phyloP scores from a whole-genome alignment of 2,329 filamentous ascomycete species.

The Davidsoniella australis region DNA sequence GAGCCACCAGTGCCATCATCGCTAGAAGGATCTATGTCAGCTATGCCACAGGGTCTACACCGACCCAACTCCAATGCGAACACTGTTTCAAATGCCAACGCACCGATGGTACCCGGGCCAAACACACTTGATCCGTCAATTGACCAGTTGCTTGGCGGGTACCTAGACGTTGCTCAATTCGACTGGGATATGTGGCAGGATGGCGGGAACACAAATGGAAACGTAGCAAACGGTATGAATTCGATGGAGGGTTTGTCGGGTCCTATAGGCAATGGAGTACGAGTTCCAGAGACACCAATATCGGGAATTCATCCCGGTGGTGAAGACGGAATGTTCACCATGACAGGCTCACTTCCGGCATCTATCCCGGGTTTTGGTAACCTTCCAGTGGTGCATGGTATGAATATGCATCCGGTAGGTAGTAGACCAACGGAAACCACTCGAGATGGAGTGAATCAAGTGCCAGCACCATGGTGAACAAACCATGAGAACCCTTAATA shows the following conservation, averaged over 20 bases:
- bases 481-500: too few species aligned
- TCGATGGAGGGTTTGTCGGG: neutral
- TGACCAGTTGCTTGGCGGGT: slow-evolving; percentile 28
- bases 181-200: slow-evolving; percentile 30
- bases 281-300: slow-evolving; percentile 3
- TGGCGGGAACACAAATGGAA: neutral
- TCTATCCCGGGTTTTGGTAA: slow-evolving; percentile 11
- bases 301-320: neutral
- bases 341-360: slow-evolving; percentile 1
- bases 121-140: slow-evolving; percentile 17
- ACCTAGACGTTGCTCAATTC: slow-evolving; percentile 26
- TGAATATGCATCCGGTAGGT: neutral
- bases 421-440: too few species aligned
- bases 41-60: slow-evolving; percentile 10
- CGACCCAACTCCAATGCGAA: slow-evolving; percentile 1
- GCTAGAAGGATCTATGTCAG: slow-evolving; percentile 9
- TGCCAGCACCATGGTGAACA: too few species aligned
- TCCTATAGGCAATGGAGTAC: neutral
- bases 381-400: slow-evolving; percentile 5
- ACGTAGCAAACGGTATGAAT: neutral
- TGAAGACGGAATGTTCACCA: slow-evolving; percentile 2
- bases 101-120: neutral
- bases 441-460: too few species aligned
- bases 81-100: neutral
- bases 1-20: slow-evolving; percentile 10